phyloP scores from a whole-genome alignment of 23 red algal genomes.

The Agarophyton chilense region DNA sequence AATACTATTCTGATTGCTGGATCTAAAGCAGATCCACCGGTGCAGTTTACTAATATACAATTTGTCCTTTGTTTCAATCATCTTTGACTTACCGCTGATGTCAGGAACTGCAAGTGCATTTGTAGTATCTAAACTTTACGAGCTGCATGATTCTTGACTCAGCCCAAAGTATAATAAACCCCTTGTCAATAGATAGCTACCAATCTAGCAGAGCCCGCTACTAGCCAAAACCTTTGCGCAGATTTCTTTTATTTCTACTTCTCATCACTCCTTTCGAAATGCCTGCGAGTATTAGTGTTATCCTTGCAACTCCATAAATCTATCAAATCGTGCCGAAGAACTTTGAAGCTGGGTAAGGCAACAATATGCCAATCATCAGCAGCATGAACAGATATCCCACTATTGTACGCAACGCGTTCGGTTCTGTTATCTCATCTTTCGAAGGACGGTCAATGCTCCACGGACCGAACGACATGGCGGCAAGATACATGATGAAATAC shows the following conservation, averaged over 20 bases:
- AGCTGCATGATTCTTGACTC: too few relatives aligned
- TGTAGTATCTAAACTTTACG: too few relatives aligned
- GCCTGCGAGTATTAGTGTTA: background rate
- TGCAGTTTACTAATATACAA: too few relatives aligned
- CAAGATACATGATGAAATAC: constrained; percentile 75
- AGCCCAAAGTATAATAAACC: too few relatives aligned
- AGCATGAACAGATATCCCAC: constrained; percentile 80
- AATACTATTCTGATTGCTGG: background rate
- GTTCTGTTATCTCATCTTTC: constrained; percentile 85
- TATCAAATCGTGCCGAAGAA: constrained; percentile 64
- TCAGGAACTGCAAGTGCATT: too few relatives aligned
- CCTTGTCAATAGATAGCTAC: too few relatives aligned
- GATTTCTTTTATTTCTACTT: background rate
- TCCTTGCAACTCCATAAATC: background rate
- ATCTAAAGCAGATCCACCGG: background rate
- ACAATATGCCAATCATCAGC: constrained; percentile 75
- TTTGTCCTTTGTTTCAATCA: too few relatives aligned
- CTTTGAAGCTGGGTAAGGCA: constrained; percentile 65
- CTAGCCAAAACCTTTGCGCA: background rate
- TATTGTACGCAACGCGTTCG: constrained; percentile 50
- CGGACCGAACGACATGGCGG: constrained; percentile 73
- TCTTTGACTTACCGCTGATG: too few relatives aligned
- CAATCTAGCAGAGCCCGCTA: background rate
- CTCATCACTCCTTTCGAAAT: background rate
- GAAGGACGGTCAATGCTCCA: constrained; percentile 86